These are phyloP conservation scores for Colletotrichum sp. DNA, from an alignment of 2,329 filamentous ascomycete species.

Conservation along the genomic window DNA sequence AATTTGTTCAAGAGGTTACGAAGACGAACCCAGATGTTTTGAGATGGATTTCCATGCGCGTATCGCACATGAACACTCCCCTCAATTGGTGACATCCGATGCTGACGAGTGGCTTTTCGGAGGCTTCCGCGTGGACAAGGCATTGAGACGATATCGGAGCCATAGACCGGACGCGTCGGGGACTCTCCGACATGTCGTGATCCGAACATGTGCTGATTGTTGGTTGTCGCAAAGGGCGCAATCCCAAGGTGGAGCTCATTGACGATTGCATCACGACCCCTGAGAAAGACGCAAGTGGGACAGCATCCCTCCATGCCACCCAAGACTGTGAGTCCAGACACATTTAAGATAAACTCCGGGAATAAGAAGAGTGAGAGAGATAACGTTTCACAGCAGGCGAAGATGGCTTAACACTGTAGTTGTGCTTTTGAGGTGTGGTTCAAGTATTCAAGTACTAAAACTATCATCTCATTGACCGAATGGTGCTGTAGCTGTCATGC, in stretches of 20 bases:
- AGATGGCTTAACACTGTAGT: fast-evolving
- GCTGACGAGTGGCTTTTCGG: not conserved
- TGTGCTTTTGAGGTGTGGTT: not conserved
- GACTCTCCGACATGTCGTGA: not conserved
- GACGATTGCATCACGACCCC: not conserved
- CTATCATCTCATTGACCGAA: not conserved
- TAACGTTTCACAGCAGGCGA: not conserved
- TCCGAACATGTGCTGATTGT: not conserved
- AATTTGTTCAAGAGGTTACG: not conserved
- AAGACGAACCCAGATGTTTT: not conserved
- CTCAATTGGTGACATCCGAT: not conserved
- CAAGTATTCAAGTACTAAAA: not conserved
- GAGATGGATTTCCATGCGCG: too few species aligned
- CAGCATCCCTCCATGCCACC: not conserved
- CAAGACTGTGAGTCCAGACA: fast-evolving
- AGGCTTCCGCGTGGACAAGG: not conserved
- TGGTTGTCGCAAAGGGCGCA: not conserved
- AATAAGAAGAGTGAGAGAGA: not conserved
- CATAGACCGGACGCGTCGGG: not conserved
- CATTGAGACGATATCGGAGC: not conserved
- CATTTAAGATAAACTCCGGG: fast-evolving
- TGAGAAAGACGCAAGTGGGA: not conserved
- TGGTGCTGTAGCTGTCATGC: not conserved
- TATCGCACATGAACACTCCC: not conserved
- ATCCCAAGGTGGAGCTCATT: not conserved